Evolutionary conservation across 2,329 filamentous ascomycete species (phyloP).

Genomic region (Raffaelea albimanens): DNA sequence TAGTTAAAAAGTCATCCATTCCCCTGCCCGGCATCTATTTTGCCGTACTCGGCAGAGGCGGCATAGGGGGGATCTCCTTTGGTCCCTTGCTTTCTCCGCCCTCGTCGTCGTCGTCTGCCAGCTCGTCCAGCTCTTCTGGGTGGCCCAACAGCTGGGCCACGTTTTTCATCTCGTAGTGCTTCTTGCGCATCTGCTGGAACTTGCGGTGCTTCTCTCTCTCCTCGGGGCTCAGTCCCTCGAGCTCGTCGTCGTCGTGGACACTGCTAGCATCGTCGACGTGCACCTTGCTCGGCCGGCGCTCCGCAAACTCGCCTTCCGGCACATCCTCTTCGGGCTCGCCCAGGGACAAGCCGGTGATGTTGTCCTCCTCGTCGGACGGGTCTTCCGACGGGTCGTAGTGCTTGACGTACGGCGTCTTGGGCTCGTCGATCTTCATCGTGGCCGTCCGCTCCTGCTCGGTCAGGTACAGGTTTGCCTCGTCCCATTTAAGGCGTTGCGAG

Average conservation of each 20-base stretch:
- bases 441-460: slow-evolving; percentile 91
- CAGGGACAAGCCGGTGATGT: slow-evolving; percentile 79
- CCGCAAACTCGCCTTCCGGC: slow-evolving; percentile 36
- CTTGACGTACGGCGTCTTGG: slow-evolving; percentile 92
- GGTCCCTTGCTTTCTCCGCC: slow-evolving; percentile 22
- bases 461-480: slow-evolving; percentile 94
- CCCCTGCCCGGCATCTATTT: neutral
- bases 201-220: slow-evolving; percentile 83
- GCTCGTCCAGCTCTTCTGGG: slow-evolving; percentile 55
- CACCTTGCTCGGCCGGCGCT: slow-evolving; percentile 57
- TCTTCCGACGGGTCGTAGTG: slow-evolving; percentile 88
- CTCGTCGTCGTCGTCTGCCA: slow-evolving; percentile 46
- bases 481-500: slow-evolving; percentile 85
- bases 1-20: neutral
- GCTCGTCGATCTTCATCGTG: slow-evolving; percentile 98
- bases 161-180: slow-evolving; percentile 97
- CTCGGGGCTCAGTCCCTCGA: slow-evolving; percentile 51
- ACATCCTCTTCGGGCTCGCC: slow-evolving; percentile 80
- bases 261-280: slow-evolving; percentile 55
- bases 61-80: neutral
- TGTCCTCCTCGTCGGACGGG: slow-evolving; percentile 69
- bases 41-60: slow-evolving; percentile 6
- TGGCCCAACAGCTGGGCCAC: slow-evolving; percentile 81
- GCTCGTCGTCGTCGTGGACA: slow-evolving; percentile 46
- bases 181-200: slow-evolving; percentile 88